Percentiles rank a stretch among this genome's conserved stretches.
Evolutionary conservation across 179 eudicot genomes (phyloP).

Genomic region (Beta corolliflora): DNA sequence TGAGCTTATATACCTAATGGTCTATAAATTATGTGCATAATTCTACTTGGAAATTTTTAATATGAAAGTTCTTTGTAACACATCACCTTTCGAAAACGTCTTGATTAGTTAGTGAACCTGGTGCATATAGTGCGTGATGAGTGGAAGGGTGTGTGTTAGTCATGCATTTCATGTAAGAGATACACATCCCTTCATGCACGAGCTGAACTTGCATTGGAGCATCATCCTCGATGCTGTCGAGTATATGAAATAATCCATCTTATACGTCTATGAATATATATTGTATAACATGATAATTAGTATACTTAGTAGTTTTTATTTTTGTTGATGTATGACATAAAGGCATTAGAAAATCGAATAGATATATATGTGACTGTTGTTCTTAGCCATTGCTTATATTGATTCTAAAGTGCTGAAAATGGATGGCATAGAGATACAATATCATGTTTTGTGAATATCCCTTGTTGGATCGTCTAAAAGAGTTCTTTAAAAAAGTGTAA

Average conservation of each 20-base stretch:
- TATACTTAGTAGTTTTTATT: neutral
- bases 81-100: too few relatives aligned
- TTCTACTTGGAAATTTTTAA: too few relatives aligned
- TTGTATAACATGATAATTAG: neutral
- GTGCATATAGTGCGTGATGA: too few relatives aligned
- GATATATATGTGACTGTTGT: neutral
- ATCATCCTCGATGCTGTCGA: neutral
- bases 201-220: neutral
- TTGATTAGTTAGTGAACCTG: too few relatives aligned
- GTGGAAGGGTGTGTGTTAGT: too few relatives aligned
- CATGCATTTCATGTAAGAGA: too few relatives aligned
- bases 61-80: too few relatives aligned
- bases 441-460: constrained; percentile 24
- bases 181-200: neutral
- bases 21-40: too few relatives aligned
- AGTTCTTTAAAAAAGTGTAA: neutral
- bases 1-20: neutral
- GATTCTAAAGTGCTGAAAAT: neutral
- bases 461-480: neutral
- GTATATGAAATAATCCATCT: too few relatives aligned
- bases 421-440: neutral
- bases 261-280: too few relatives aligned
- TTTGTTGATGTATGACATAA: neutral
- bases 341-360: neutral
- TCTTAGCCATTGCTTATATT: constrained; percentile 7